Base-by-base conservation (phyloP, 1,284 basidiomycete species). In the Anthracocystis setariae region DNA sequence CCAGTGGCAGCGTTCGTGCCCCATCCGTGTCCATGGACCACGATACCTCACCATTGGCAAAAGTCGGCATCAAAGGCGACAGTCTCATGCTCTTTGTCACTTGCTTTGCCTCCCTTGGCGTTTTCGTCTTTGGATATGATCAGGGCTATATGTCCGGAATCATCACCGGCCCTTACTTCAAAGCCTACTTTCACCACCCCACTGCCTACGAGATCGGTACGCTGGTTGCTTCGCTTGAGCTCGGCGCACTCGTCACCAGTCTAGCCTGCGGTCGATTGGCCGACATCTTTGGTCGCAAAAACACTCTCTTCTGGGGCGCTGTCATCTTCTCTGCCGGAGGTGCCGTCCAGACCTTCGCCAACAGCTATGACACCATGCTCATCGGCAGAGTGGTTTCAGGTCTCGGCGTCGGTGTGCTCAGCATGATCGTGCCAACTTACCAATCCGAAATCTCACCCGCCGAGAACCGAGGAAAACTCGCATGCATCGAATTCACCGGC, bases 381-480 rank as follows among this genome's bases (percentile, higher is more conserved):
- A 65, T 92, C 8, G 95, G 95, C 13, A 87, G 95, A 39, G 85
- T 98, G 45, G 85, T 94, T 58, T 92, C 91, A 66, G 95, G 94
- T 2, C 93, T 92, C 76, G 95, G 95, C 15, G 95, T 98, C 13
- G 95, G 94, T 13, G 86, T 97, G 71, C 86, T 98, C 48, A 68
- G 64, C 47, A 97, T 94, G 62, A 93, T 97, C 68, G 95, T 98
- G 21, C 95, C 95, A 7, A 96, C 97, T 64, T 98, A 97, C 83
- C 95, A 97, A 85, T 92, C 91, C 75, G 95, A 98, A 85, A 93
- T 98, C 49, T 95, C 93, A 2, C 94, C 94, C 15, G 92, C 95
- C 3, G 88, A 93, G 80, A 92, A 96, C 85, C 63, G 81, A 27
- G 81, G 81, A 38, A 78, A 77, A 47, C 67, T 82, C 13, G 95